Evolutionary conservation across 352 stramenopile genomes (phyloP).

Genomic region (Phytophthora pluvialis): DNA sequence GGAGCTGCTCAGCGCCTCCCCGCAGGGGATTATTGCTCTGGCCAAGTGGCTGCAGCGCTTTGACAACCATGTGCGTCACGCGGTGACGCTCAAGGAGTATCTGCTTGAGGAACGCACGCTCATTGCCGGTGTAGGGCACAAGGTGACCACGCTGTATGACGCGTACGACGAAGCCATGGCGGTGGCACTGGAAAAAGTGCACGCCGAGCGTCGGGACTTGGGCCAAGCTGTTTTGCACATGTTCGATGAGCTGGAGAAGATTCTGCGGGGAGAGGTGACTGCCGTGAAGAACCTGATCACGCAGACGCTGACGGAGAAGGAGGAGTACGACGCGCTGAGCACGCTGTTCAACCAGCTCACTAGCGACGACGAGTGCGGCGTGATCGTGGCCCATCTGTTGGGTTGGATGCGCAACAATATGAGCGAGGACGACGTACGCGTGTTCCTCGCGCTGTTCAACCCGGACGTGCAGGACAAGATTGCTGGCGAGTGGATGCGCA

Average conservation of each 20-base stretch:
- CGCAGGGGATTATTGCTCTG: constrained; percentile 60
- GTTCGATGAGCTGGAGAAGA: constrained; percentile 62
- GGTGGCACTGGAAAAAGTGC: constrained; percentile 54
- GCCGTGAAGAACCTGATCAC: constrained; percentile 61
- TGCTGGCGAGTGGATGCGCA: constrained; percentile 73
- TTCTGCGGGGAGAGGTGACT: constrained; percentile 56
- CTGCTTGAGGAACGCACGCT: constrained; percentile 68
- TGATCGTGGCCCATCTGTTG: constrained; percentile 68
- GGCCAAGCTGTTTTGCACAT: constrained; percentile 47
- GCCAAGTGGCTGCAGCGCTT: constrained; percentile 70
- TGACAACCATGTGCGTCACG: constrained; percentile 62
- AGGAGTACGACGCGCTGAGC: constrained; percentile 72
- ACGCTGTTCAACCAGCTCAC: constrained; percentile 66
- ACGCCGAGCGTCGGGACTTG: constrained; percentile 56
- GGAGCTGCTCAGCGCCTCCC: constrained; percentile 54
- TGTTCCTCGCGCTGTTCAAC: constrained; percentile 64
- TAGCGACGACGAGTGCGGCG: constrained; percentile 51
- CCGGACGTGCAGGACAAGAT: constrained; percentile 59
- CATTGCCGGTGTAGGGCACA: constrained; percentile 60
- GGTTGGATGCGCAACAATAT: constrained; percentile 74
- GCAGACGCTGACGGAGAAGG: constrained; percentile 53
- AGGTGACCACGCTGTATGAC: constrained; percentile 69
- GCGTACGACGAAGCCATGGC: constrained; percentile 58
- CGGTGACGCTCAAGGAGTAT: constrained; percentile 71
- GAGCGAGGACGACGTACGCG: constrained; percentile 49